Percentiles rank a stretch among this genome's conserved stretches.
phyloP scores from a whole-genome alignment of 345 rosid genomes.

The Camelina neglecta region DNA sequence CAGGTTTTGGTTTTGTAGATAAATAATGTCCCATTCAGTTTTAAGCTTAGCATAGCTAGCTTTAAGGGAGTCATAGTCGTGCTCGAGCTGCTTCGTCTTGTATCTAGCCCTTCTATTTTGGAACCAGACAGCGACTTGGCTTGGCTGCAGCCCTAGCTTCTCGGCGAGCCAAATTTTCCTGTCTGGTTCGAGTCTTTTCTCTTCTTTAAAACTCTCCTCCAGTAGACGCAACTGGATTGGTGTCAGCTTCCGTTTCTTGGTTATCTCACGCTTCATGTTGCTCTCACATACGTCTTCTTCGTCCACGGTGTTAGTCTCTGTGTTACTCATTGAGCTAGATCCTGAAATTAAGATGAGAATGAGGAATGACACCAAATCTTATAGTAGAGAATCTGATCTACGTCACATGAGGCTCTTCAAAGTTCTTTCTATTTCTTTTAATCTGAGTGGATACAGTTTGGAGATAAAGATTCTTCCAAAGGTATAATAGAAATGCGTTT shows the following conservation, averaged over 20 bases:
- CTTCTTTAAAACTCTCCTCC: constrained; percentile 69
- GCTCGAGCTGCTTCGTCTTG: constrained; percentile 73
- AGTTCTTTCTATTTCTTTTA: not conserved
- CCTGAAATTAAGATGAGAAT: constrained; percentile 27
- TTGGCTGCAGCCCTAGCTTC: constrained; percentile 76
- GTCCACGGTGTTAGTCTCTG: constrained; percentile 21
- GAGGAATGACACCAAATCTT: constrained; percentile 4
- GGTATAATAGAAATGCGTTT: not conserved
- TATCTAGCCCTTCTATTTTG: constrained; percentile 78
- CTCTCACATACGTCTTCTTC: constrained; percentile 35
- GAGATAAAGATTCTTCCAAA: constrained; percentile 8
- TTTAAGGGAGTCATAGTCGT: constrained; percentile 58
- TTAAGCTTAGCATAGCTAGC: constrained; percentile 61
- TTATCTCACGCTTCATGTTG: constrained; percentile 23
- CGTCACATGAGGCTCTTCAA: constrained; percentile 1
- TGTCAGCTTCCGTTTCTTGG: constrained; percentile 69
- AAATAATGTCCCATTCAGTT: constrained; percentile 58
- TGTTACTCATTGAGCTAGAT: constrained; percentile 38
- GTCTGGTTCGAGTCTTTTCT: constrained; percentile 78
- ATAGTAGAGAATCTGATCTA: constrained; percentile 17
- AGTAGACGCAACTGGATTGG: constrained; percentile 64
- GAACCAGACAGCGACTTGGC: constrained; percentile 86
- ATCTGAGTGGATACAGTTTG: constrained; percentile 14
- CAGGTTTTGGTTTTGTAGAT: constrained; percentile 55
- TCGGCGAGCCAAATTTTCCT: constrained; percentile 70